phyloP scores from a whole-genome alignment of 805 yeast genomes.

The Ogataea kodamae region DNA sequence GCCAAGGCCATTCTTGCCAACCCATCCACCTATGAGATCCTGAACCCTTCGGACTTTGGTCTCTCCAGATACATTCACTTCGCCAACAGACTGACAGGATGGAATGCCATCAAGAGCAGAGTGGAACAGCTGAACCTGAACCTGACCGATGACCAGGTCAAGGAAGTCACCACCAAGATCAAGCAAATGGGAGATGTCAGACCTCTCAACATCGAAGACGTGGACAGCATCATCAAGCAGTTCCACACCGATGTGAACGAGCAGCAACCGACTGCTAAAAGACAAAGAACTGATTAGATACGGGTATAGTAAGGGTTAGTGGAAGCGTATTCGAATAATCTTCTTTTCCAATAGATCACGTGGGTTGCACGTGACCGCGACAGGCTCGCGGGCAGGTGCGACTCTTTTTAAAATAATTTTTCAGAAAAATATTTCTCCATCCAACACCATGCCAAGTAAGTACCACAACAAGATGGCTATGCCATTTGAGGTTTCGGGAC shows the following conservation, averaged over 20 bases:
- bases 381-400: conserved; percentile 2
- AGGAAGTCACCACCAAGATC: conserved; percentile 91
- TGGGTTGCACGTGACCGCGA: conserved; percentile 7
- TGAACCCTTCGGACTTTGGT: conserved; percentile 94
- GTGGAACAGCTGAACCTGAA: conserved; percentile 93
- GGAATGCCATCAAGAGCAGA: conserved; percentile 98
- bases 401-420: conserved; percentile 7
- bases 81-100: conserved; percentile 96
- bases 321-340: too few relatives aligned
- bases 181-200: conserved; percentile 94
- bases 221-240: conserved; percentile 92
- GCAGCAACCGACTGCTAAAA: conserved; percentile 2
- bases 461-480: conserved; percentile 12
- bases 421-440: conserved; percentile 11
- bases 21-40: conserved; percentile 97
- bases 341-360: conserved; percentile 5
- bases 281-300: conserved; percentile 7
- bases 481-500: conserved; percentile 24
- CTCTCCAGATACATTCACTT: conserved; percentile 94
- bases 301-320: conserved; percentile 1
- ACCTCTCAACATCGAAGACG: conserved; percentile 93
- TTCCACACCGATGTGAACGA: conserved; percentile 66
- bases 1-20: conserved; percentile 98
- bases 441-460: conserved; percentile 31
- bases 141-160: conserved; percentile 87